Percentiles rank a stretch among this genome's conserved stretches.
Conservation (phyloP, 1,284 basidiomycete genomes). For the Sporisorium scitamineum region DNA sequence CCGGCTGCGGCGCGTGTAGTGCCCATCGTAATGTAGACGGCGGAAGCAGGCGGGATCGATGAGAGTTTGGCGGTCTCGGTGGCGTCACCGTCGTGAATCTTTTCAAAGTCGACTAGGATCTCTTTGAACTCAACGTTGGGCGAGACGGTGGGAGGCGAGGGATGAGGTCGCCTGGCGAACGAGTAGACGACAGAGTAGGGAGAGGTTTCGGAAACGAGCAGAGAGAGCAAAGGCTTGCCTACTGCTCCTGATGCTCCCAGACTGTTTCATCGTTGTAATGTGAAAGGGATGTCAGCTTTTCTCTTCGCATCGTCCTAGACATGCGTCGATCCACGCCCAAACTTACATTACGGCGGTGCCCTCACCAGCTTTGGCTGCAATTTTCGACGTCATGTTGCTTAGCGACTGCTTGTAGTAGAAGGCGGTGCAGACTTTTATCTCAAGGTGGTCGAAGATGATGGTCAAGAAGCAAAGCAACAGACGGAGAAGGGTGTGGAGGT, state of each 20-base stretch:
- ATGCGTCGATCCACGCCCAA: neutral
- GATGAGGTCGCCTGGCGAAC: constrained; percentile 74
- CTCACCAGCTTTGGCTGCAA: constrained; percentile 11
- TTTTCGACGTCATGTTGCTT: constrained; percentile 16
- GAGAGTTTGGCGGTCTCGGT: constrained; percentile 37
- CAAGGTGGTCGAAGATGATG: neutral
- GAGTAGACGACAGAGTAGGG: constrained; percentile 74
- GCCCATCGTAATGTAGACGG: constrained; percentile 52
- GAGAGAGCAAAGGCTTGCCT: constrained; percentile 47
- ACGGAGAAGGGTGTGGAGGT: neutral
- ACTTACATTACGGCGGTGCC: constrained; percentile 41
- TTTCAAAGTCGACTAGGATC: constrained; percentile 54
- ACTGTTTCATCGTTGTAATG: constrained; percentile 2
- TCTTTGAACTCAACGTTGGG: constrained; percentile 67
- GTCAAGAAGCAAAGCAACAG: neutral
- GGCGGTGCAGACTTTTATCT: neutral
- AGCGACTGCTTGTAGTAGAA: neutral
- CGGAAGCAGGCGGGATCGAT: constrained; percentile 17
- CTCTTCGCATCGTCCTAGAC: neutral
- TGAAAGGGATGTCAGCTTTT: neutral
- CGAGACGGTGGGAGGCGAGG: constrained; percentile 57
- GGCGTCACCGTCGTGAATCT: constrained; percentile 19
- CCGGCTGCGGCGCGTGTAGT: constrained; percentile 72
- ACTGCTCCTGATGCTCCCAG: constrained; percentile 59
- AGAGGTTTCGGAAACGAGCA: constrained; percentile 25